Evolutionary conservation across 1,284 basidiomycete genomes (phyloP), one percentile per base, ranked within the genome.

Genomic region (Microbotryomycetes sp.): DNA sequence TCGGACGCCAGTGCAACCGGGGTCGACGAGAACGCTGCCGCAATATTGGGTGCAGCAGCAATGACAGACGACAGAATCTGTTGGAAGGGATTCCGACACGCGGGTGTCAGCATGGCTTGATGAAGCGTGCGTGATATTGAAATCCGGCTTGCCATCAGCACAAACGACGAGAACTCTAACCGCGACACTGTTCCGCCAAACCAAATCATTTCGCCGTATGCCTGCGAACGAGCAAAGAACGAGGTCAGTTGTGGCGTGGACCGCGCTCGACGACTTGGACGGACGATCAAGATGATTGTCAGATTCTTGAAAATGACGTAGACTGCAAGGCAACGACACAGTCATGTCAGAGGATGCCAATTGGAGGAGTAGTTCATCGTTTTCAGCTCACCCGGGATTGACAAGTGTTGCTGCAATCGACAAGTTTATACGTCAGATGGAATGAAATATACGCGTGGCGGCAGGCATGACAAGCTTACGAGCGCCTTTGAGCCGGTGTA

Each of bases 131-230:
- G n/a, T n/a, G n/a, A n/a, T n/a, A n/a, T n/a, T n/a, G n/a, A n/a
- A n/a, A n/a, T n/a, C n/a, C n/a, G n/a, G 71, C 78, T 58, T 48
- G 88, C 93, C 92, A 98, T 98, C 62, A 97, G 82, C 27, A 88
- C 77, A 74, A 98, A 98, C 1, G 93, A 87, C 41, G 87, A 79
- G 67, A 97, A 83, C 0, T 91, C 92, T 52, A 98, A 81, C 7
- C 83, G 82, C 0, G 91, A 93, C 46, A 97, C 86, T 61, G 82
- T 81, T 41, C 92, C 92, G 62, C 86, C 89, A 75, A 97, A 98
- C 93, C 93, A 97, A 66, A 97, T 77, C 13, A 96, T 88, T 78
- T 98, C 94, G 35, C 94, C 94, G 73, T 97, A 97, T 6, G 94
- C 91, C 89, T 77, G 60, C 85, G 26, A 59, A 49, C 13, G 26